Evolutionary conservation across 192 early-diverging fungal genomes (phyloP), one percentile per base, ranked within the genome.

Genomic region (Podila clonocystis): DNA sequence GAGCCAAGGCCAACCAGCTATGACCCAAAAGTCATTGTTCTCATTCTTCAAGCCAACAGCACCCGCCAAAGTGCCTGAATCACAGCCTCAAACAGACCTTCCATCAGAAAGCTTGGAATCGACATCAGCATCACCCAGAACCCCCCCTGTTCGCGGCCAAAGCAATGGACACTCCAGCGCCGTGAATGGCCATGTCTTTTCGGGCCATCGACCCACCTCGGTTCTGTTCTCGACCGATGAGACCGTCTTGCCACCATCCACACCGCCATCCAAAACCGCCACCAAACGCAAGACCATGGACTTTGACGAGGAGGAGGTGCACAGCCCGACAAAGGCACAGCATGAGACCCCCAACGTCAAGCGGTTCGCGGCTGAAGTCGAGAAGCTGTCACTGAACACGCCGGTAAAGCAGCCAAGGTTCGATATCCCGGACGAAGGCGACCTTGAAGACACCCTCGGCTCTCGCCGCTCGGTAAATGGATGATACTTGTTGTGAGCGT

Each of bases 301-400:
- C 34, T 67, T 73, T 64, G 67, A 69, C 13, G 67, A 61, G 2
- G 65, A 63, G 2, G 57, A 31, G 6, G 50, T 31, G 2, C 31
- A 41, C 7, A 72, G 70, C 49, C 61, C 65, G 6, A 19, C 68
- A 26, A 22, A 66, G 24, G 30, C 41, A 30, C 50, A 31, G 24
- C 64, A 68, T 9, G 69, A 78, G 31, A 41, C 77, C 0, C 65
- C 41, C 12, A 68, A 70, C 0, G 77, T 65, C 62, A 80, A 80
- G 45, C 72, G 72, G 66, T 80, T 80, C 73, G 77, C 77, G 4
- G 77, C 77, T 7, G 70, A 60, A 8, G 77, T 80, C 57, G 64
- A 73, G n/a, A 72, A 69, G 20, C 34, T 80, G 34, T 69, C 77
- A 4, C 50, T 80, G 50, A 24, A 59, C 24, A 57, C 70, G 13